phyloP scores from a whole-genome alignment of 139 green algal species.

The Penium margaritaceum region DNA sequence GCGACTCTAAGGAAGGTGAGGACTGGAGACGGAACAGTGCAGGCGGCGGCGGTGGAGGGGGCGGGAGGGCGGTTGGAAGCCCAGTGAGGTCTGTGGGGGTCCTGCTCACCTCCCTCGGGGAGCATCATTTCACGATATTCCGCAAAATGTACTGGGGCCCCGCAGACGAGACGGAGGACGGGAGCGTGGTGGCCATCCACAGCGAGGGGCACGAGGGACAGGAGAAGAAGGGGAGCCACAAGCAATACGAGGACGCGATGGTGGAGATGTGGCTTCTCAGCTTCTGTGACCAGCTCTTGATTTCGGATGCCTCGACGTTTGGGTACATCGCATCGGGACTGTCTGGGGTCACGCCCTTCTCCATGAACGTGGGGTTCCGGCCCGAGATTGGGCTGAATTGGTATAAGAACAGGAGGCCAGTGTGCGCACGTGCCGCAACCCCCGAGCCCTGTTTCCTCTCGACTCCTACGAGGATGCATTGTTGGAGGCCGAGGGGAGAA shows the following conservation, averaged over 20 bases:
- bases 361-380: conserved; percentile 4
- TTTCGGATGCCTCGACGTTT: conserved; percentile 25
- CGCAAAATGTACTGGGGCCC: no score
- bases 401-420: conserved; percentile 12
- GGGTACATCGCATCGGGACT: conserved; percentile 26
- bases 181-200: conserved; percentile 9
- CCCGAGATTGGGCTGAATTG: not conserved
- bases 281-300: conserved; percentile 28
- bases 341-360: not conserved
- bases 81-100: not conserved
- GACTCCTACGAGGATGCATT: no score
- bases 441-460: conserved; percentile 22
- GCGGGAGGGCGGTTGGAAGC: no score
- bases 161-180: not conserved
- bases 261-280: conserved; percentile 7
- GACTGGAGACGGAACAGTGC: no score
- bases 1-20: no score
- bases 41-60: no score
- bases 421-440: conserved; percentile 12
- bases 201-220: conserved; percentile 4
- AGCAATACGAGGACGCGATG: not conserved
- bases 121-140: no score
- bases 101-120: conserved; percentile 9
- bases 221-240: conserved; percentile 4
- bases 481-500: no score